Conservation (phyloP, 2,329 filamentous ascomycete species). For the Fusarium domesticum region DNA sequence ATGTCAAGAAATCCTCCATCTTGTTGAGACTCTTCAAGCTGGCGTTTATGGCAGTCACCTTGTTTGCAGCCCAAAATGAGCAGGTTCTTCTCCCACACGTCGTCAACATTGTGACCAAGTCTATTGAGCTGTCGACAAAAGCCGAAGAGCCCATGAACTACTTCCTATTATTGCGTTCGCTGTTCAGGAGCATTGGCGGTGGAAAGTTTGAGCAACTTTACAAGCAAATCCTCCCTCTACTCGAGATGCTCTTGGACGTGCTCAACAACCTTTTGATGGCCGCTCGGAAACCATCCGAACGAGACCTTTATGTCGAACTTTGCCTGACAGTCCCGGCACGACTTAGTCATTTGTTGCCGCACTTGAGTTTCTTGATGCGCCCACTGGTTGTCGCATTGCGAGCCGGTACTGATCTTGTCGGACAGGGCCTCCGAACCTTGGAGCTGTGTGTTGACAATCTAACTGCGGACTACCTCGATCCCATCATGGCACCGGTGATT, state of each 20-base stretch:
- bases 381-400: slow-evolving; percentile 93
- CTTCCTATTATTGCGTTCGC: slow-evolving; percentile 84
- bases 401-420: slow-evolving; percentile 88
- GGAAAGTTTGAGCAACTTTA: slow-evolving; percentile 97
- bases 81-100: slow-evolving; percentile 93
- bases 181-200: slow-evolving; percentile 95
- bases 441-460: slow-evolving; percentile 98
- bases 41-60: slow-evolving; percentile 97
- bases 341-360: slow-evolving; percentile 89
- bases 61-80: slow-evolving; percentile 94
- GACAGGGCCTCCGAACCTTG: slow-evolving; percentile 86
- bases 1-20: slow-evolving; percentile 90
- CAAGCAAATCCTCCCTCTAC: slow-evolving; percentile 91
- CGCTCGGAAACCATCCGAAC: slow-evolving; percentile 82
- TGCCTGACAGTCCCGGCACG: slow-evolving; percentile 94
- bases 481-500: slow-evolving; percentile 98
- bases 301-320: slow-evolving; percentile 94
- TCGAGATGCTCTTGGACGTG: slow-evolving; percentile 97
- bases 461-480: slow-evolving; percentile 95
- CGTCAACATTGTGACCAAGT: slow-evolving; percentile 94
- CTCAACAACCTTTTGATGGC: slow-evolving; percentile 92
- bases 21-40: slow-evolving; percentile 93
- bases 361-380: slow-evolving; percentile 95
- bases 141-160: slow-evolving; percentile 99
- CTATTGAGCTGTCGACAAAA: slow-evolving; percentile 91